phyloP scores from a whole-genome alignment of 208 protist genomes.

The Wallacemonas collosoma region DNA sequence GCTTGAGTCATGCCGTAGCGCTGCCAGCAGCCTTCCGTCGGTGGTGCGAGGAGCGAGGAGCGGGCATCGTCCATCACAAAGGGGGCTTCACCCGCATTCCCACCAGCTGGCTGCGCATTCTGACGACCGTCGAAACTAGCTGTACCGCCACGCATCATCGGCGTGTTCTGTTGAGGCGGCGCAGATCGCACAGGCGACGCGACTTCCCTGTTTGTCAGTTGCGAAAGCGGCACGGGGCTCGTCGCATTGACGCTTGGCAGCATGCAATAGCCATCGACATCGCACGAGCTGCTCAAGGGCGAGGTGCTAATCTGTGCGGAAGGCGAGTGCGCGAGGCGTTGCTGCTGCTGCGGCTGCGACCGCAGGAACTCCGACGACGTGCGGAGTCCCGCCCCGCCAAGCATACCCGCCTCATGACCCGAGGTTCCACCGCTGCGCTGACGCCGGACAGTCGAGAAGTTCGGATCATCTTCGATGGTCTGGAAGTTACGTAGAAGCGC shows the following conservation, averaged over 20 bases:
- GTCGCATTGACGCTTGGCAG: neutral
- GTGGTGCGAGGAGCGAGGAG: neutral
- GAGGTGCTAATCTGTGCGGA: neutral
- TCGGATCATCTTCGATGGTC: conserved; percentile 23
- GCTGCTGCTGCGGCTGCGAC: neutral
- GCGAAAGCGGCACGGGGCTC: neutral
- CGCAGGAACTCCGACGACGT: neutral
- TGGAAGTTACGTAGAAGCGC: conserved; percentile 18
- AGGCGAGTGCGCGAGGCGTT: neutral
- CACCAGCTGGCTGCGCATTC: no score
- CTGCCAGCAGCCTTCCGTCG: conserved; percentile 19
- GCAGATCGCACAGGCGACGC: conserved; percentile 8
- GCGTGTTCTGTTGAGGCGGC: neutral
- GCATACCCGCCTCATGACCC: no score
- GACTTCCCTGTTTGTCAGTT: conserved; percentile 24
- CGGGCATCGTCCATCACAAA: neutral
- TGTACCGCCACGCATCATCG: no score
- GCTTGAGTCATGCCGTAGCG: conserved; percentile 37
- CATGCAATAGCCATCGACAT: neutral
- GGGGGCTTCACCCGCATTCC: neutral
- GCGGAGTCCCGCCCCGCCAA: neutral
- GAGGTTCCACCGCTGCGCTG: neutral
- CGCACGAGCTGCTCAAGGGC: neutral
- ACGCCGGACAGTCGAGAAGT: conserved; percentile 14
- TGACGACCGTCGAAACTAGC: no score